Conservation (phyloP, 768 basidiomycete genomes). For the Pleurotus tuber-regium region DNA sequence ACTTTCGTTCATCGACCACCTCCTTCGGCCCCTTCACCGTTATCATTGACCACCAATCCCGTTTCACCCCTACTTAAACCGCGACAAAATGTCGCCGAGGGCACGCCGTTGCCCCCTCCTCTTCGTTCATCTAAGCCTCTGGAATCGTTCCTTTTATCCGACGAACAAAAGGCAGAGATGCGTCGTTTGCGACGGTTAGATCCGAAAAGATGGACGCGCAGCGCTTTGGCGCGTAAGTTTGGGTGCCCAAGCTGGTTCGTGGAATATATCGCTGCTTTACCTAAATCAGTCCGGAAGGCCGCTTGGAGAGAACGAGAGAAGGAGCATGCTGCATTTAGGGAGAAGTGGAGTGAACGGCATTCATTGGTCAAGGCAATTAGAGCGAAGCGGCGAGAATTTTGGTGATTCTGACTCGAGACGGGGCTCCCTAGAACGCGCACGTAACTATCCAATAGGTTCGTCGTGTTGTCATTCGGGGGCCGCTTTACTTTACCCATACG, state of each 20-base stretch:
- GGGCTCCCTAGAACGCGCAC: neutral
- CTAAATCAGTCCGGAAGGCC: slow-evolving; percentile 43
- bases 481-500: slow-evolving; percentile 8
- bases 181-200: slow-evolving; percentile 54
- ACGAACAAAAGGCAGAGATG: slow-evolving; percentile 54
- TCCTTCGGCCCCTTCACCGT: slow-evolving; percentile 69
- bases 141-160: slow-evolving; percentile 41
- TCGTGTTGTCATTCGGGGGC: slow-evolving; percentile 11
- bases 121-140: slow-evolving; percentile 37
- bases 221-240: slow-evolving; percentile 74
- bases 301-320: slow-evolving; percentile 42
- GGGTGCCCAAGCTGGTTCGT: slow-evolving; percentile 70
- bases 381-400: slow-evolving; percentile 66
- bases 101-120: slow-evolving; percentile 43
- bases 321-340: slow-evolving; percentile 44
- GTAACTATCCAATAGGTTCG: slow-evolving; percentile 10
- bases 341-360: slow-evolving; percentile 73
- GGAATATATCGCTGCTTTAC: slow-evolving; percentile 59
- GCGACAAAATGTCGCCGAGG: slow-evolving; percentile 18
- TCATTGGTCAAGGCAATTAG: slow-evolving; percentile 58
- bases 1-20: slow-evolving; percentile 88
- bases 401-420: slow-evolving; percentile 53
- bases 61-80: slow-evolving; percentile 66
- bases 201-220: slow-evolving; percentile 58
- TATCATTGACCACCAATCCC: slow-evolving; percentile 67